Conservation (phyloP, 257 asterid genomes). For the Nicotiana knightiana region DNA sequence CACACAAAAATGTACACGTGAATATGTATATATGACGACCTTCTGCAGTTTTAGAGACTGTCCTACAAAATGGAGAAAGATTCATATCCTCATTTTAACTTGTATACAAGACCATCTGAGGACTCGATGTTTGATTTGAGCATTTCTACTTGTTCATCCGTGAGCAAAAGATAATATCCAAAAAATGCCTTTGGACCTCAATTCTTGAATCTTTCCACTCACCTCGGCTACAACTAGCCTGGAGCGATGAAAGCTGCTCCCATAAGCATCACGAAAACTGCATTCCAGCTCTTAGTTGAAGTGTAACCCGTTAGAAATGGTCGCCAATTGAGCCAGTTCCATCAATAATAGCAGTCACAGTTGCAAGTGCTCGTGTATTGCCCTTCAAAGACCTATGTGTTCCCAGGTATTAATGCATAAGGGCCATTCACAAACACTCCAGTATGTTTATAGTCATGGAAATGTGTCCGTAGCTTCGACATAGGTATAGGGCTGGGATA, state of each 20-base stretch:
- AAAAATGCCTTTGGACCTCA: slow-evolving; percentile 11
- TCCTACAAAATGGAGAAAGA: not conserved
- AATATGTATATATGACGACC: not conserved
- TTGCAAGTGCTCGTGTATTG: slow-evolving; percentile 78
- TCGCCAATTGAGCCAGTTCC: slow-evolving; percentile 97
- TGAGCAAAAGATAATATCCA: not conserved
- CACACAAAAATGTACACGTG: not conserved
- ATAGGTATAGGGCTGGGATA: slow-evolving; percentile 80
- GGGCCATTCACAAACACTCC: slow-evolving; percentile 95
- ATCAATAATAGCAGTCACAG: slow-evolving; percentile 91
- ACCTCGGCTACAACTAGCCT: slow-evolving; percentile 84
- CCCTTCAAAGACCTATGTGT: slow-evolving; percentile 84
- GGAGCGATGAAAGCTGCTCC: slow-evolving; percentile 72
- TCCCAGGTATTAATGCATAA: slow-evolving; percentile 89
- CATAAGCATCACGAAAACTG: slow-evolving; percentile 86
- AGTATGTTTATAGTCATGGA: slow-evolving; percentile 54
- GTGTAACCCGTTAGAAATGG: slow-evolving; percentile 88
- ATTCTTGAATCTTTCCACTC: slow-evolving; percentile 49
- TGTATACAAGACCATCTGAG: not conserved
- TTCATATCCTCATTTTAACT: not conserved
- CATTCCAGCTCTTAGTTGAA: slow-evolving; percentile 81
- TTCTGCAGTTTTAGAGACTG: not conserved
- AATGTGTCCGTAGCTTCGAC: slow-evolving; percentile 70
- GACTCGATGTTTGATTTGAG: not conserved
- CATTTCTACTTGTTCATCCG: slow-evolving; percentile 9